Base-by-base conservation (phyloP, 2,329 filamentous ascomycete species). In the Cryoendolithus antarcticus region DNA sequence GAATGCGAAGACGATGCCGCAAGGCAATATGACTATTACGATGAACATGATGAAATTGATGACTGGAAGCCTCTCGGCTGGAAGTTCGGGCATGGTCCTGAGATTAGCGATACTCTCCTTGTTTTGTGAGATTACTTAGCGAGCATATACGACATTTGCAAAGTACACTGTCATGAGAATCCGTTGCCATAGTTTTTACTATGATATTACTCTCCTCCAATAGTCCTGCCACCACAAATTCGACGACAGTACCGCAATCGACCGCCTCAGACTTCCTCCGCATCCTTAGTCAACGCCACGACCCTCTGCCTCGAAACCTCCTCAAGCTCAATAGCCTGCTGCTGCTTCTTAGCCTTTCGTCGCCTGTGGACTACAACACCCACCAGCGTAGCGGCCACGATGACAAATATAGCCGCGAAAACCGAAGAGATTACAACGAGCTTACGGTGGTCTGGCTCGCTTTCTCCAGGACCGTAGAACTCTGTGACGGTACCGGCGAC, bases 1-100 rank as follows among this genome's bases (percentile, higher is more conserved):
- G 29, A 19, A 33, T 5, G 34, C 12, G 19, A 41, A 45, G 39
- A 39, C 37, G 46, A 40, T 51, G 49, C 49, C 48, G 49, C 49
- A 43, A 50, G 49, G 49, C 49, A 51, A 27, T 27, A 27, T 8
- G 24, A 27, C 24, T 29, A 12, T 15, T 9, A n/a, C 12, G 27
- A 34, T 19, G 15, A 30, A 11, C 30, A 19, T 15, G 13, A 11
- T 10, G 6, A 11, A 4, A 6, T 6, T 8, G 6, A 32, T 15
- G 13, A 32, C 5, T 6, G 30, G 13, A 32, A 2, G n/a, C n/a
- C 30, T 15, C 13, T 32, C 30, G 13, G n/a, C n/a, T 32, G 30
- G 32, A 9, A 5, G 27, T 31, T 21, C 27, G 32, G 13, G n/a
- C 27, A 10, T 9, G 11, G 28, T 11, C 32, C 30, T n/a, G 6